These are phyloP conservation scores for Boletus bicolor DNA, from an alignment of 768 basidiomycete genomes.

Conservation along the genomic window DNA sequence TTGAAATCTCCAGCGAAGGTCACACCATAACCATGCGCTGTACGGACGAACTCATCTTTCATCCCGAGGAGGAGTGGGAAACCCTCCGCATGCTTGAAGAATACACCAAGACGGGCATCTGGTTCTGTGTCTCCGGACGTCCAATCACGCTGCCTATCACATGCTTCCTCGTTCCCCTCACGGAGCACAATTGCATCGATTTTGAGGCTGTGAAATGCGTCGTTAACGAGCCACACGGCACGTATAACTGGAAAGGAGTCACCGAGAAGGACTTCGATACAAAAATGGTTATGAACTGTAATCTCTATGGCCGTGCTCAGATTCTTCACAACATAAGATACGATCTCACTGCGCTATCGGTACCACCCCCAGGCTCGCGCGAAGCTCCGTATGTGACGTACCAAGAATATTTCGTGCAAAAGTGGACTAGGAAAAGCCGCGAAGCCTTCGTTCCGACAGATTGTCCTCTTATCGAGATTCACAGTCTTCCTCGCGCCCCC, in stretches of 20 bases:
- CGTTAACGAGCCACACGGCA: conserved; percentile 48
- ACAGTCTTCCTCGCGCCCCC: conserved; percentile 40
- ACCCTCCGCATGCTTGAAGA: conserved; percentile 55
- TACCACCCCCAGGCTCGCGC: conserved; percentile 47
- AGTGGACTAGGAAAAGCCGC: conserved; percentile 50
- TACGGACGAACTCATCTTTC: conserved; percentile 46
- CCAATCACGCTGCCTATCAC: conserved; percentile 50
- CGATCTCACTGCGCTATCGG: conserved; percentile 66
- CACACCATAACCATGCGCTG: conserved; percentile 38
- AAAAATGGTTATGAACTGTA: conserved; percentile 53
- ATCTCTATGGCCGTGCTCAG: conserved; percentile 53
- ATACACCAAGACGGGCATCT: conserved; percentile 60
- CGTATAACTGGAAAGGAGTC: conserved; percentile 53
- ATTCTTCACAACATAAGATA: conserved; percentile 55
- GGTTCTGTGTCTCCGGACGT: conserved; percentile 59
- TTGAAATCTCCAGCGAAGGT: conserved; percentile 41
- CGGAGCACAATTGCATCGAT: conserved; percentile 49
- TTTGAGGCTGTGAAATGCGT: conserved; percentile 52
- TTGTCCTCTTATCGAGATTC: conserved; percentile 62
- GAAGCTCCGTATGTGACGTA: conserved; percentile 52
- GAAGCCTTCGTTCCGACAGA: conserved; percentile 45
- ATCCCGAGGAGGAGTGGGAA: conserved; percentile 43
- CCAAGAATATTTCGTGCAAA: conserved; percentile 53
- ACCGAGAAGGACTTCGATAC: conserved; percentile 45
- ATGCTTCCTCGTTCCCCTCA: conserved; percentile 66